A percentile compares a stretch with the other conserved stretches of the same genome.
Conservation (phyloP, 371 early-diverging fungal genomes). For the Lichtheimia hyalospora region DNA sequence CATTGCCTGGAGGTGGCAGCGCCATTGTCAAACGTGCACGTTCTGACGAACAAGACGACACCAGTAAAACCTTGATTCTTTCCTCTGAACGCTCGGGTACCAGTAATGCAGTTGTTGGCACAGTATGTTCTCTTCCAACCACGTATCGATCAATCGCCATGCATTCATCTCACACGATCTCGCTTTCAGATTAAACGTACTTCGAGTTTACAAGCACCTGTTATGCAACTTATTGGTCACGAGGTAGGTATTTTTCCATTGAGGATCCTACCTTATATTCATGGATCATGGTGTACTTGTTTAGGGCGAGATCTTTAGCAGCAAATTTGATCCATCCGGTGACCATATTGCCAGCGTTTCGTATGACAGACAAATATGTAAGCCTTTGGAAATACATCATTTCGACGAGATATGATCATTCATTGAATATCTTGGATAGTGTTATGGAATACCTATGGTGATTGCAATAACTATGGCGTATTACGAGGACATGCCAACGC, state of each 20-base stretch:
- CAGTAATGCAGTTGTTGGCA: constrained; percentile 60
- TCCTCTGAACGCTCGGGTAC: constrained; percentile 52
- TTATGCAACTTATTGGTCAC: constrained; percentile 86
- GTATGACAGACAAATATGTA: constrained; percentile 82
- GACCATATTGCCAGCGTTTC: constrained; percentile 84
- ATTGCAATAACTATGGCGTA: constrained; percentile 83
- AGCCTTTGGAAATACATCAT: constrained; percentile 15
- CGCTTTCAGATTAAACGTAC: constrained; percentile 70
- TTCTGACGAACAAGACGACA: constrained; percentile 24
- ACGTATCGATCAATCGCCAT: not conserved
- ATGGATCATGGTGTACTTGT: constrained; percentile 9
- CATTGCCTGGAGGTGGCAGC: constrained; percentile 28
- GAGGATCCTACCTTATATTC: constrained; percentile 8
- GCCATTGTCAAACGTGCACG: constrained; percentile 60
- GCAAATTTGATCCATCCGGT: constrained; percentile 86
- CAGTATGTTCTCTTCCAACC: constrained; percentile 31
- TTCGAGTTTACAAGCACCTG: constrained; percentile 85
- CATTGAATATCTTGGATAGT: constrained; percentile 39
- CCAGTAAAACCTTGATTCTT: constrained; percentile 46
- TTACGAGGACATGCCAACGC: constrained; percentile 87
- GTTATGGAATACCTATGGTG: constrained; percentile 93
- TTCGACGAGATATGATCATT: not conserved
- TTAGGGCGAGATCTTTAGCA: constrained; percentile 82
- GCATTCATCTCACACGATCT: not conserved
- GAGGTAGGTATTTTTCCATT: constrained; percentile 33